Conservation (phyloP, 2,329 filamentous ascomycete genomes). For the Arthroderma sp. region DNA sequence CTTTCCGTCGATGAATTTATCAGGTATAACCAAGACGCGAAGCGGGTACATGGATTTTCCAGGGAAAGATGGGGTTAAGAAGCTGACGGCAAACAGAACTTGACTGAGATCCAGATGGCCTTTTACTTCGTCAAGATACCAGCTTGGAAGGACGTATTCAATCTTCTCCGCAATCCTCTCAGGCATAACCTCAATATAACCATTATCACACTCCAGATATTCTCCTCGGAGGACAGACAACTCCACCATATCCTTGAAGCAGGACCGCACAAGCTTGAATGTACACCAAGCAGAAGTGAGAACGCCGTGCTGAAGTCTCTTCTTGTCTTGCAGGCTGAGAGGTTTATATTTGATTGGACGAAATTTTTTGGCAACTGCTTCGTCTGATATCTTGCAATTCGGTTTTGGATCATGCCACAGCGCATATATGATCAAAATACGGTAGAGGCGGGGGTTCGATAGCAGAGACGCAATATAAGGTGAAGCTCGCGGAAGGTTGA, state of each 20-base stretch:
- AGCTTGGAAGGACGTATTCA: too few species aligned
- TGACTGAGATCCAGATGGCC: too few species aligned
- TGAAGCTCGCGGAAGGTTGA: conserved; percentile 33
- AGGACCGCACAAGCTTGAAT: conserved; percentile 16
- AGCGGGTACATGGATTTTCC: too few species aligned
- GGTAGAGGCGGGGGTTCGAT: conserved; percentile 30
- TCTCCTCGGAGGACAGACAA: too few species aligned
- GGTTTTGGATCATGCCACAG: conserved; percentile 23
- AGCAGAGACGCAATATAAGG: conserved; percentile 25
- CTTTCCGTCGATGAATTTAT: conserved; percentile 18
- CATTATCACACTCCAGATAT: too few species aligned
- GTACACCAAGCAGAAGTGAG: conserved; percentile 30
- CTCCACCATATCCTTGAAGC: neutral
- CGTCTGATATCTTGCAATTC: neutral
- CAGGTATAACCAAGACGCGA: conserved; percentile 14
- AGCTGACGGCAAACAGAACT: too few species aligned
- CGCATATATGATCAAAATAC: conserved; percentile 26
- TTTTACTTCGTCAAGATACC: too few species aligned
- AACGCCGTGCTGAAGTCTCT: conserved; percentile 19
- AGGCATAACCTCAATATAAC: too few species aligned
- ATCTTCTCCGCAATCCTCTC: too few species aligned
- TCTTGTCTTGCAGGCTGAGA: conserved; percentile 17
- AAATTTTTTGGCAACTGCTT: conserved; percentile 15
- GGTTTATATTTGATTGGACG: conserved; percentile 23
- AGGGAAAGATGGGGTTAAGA: too few species aligned